Percentiles rank a stretch among this genome's conserved stretches.
These are phyloP conservation scores for Blastobotrys americana DNA, from an alignment of 805 yeast species.

Conservation along the genomic window DNA sequence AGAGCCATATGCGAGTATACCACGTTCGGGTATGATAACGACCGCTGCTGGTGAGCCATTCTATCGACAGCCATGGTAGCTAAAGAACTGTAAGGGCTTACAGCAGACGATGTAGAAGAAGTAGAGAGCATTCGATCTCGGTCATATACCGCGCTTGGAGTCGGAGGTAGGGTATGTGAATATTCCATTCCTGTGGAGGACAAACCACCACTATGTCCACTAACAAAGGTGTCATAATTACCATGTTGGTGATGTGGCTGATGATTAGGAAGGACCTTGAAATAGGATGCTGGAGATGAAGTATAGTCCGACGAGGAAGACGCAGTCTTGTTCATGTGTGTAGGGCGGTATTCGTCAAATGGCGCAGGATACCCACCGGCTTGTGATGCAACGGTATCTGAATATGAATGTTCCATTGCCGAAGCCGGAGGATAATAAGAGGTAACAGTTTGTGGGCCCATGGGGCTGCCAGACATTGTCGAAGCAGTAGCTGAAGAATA, in stretches of 20 bases:
- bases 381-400: neutral
- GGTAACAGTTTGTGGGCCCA: neutral
- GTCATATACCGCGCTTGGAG: slow-evolving; percentile 3
- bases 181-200: neutral
- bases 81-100: neutral
- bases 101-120: neutral
- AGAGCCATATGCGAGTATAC: neutral
- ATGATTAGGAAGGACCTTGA: neutral
- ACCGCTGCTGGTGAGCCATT: slow-evolving; percentile 1
- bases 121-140: neutral
- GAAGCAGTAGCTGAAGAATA: neutral
- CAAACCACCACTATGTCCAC: neutral
- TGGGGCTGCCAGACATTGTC: neutral
- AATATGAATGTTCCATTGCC: neutral
- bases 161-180: slow-evolving; percentile 3
- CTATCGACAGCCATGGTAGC: neutral
- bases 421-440: neutral
- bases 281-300: neutral
- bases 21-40: slow-evolving; percentile 1
- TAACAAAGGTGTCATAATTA: neutral
- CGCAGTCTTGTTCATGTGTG: neutral
- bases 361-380: neutral
- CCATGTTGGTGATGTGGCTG: too few relatives aligned
- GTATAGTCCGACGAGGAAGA: neutral
- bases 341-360: neutral